phyloP scores from a whole-genome alignment of 176 grass and related monocot species.

The Musa acuminata region DNA sequence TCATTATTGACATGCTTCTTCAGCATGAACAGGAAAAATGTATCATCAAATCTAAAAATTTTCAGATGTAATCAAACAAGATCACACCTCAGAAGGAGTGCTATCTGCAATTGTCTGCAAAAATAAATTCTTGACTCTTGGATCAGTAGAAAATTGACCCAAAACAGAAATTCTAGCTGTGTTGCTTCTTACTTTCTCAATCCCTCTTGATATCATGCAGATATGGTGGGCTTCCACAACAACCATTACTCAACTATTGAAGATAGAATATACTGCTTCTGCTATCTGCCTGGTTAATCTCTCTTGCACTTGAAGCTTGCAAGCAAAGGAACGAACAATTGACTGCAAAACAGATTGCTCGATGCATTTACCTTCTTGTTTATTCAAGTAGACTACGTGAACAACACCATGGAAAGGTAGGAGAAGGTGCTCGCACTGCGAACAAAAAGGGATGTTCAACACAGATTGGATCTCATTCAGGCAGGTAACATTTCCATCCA shows the following conservation, averaged over 20 bases:
- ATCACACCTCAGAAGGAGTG: constrained; percentile 24
- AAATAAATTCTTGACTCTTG: constrained; percentile 45
- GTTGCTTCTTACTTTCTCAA: constrained; percentile 90
- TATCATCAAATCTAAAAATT: background rate
- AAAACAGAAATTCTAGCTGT: constrained; percentile 78
- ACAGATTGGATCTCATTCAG: constrained; percentile 34
- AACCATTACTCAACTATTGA: constrained; percentile 43
- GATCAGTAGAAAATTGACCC: constrained; percentile 61
- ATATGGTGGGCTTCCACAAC: constrained; percentile 91
- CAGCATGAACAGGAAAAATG: background rate
- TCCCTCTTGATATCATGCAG: constrained; percentile 89
- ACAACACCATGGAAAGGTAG: constrained; percentile 86
- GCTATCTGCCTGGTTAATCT: constrained; percentile 96
- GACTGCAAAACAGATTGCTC: constrained; percentile 50
- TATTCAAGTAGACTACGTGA: constrained; percentile 55
- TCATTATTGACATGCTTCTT: background rate
- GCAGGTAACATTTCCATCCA: constrained; percentile 25
- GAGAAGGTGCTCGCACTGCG: constrained; percentile 91
- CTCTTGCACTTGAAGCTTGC: constrained; percentile 97
- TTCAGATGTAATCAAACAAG: background rate
- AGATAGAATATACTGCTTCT: constrained; percentile 54
- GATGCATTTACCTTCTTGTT: constrained; percentile 27
- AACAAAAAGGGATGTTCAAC: constrained; percentile 69
- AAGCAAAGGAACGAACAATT: constrained; percentile 71
- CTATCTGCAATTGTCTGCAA: constrained; percentile 41